These are phyloP conservation scores for Rutstroemia sydowiana DNA, from an alignment of 2,329 filamentous ascomycete genomes.

Conservation along the genomic window DNA sequence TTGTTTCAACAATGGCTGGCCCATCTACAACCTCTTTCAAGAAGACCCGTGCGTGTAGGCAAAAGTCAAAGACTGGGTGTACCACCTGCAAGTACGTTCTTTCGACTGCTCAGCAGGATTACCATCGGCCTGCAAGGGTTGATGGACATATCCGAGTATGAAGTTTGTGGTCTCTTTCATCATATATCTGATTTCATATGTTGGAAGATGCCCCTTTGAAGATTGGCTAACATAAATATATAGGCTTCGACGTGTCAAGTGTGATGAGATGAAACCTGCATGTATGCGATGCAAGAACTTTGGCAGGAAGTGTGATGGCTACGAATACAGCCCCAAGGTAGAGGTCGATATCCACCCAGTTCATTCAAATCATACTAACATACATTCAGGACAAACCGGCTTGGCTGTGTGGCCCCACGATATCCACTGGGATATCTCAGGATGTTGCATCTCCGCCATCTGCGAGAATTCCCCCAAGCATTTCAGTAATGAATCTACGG, in stretches of 20 bases:
- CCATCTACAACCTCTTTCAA: not conserved
- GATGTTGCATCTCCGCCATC: not conserved
- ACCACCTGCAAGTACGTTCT: slow-evolving; percentile 11
- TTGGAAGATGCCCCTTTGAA: not conserved
- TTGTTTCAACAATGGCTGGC: not conserved
- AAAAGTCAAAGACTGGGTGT: slow-evolving; percentile 14
- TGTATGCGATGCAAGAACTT: slow-evolving; percentile 9
- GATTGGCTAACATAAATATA: not conserved
- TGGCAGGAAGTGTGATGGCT: slow-evolving; percentile 9
- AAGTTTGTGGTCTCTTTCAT: slow-evolving; percentile 8
- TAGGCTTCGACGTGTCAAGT: slow-evolving; percentile 10
- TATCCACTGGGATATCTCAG: slow-evolving; percentile 7
- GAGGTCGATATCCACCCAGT: not conserved
- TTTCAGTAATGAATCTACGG: slow-evolving; percentile 11
- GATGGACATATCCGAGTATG: not conserved
- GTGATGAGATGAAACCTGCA: slow-evolving; percentile 11
- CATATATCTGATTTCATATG: slow-evolving; percentile 3
- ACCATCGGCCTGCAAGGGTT: not conserved
- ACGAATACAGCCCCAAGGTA: slow-evolving; percentile 10
- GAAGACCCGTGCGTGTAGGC: slow-evolving; percentile 24
- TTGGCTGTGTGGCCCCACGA: slow-evolving; percentile 6
- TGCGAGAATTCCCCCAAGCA: not conserved
- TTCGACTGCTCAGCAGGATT: not conserved
- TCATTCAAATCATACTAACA: not conserved
- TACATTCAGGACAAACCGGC: slow-evolving; percentile 6